Evolutionary conservation across 805 yeast species (phyloP), one percentile per base, ranked within the genome.

Genomic region (Candida silvicultrix): DNA sequence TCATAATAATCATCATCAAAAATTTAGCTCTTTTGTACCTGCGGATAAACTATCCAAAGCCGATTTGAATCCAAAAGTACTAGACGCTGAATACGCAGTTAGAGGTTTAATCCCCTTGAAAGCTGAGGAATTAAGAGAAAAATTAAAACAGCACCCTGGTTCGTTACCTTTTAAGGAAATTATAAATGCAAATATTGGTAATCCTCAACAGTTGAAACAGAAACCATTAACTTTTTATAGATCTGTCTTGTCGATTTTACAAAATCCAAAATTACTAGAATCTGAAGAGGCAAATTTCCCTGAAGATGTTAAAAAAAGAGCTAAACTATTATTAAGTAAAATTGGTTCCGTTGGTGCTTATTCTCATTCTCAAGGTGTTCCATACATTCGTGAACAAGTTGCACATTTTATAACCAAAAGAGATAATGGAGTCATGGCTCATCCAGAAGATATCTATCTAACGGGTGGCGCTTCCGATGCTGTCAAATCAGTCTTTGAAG

Each of bases 401-500:
- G 96, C 98, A 12, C 65, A 80, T 2, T 94, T 86, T 64, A 90
- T 94, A 51, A 57, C 78, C 6, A 64, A 73, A 45, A 80, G 99
- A 65, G 99, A 94, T 61, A 85, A 83, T 16, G 90, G 90, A 21
- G 78, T 65, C 59, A 66, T 72, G 12, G 73, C 96, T 2, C 67
- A 76, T 49, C 80, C 95, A 1, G 76, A 83, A 44, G 80, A 85
- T 56, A 83, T 94, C 47, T 94, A 80, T 62, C 73, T 95, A 54
- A 89, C 97, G 12, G 81, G 86, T 5, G 99, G 99, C 56, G 99
- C 99, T 2, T 90, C 98, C 12, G 78, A 90, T 21, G 97, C 96
- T 1, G 98, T 92, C n/a, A 74, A 81, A 45, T 81, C 85, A 56
- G 68, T 94, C 48, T 68, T 94, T 45, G 82, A 83, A 43, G 74